Conservation (phyloP, 2,329 filamentous ascomycete species). For the Aspergillus ustus region DNA sequence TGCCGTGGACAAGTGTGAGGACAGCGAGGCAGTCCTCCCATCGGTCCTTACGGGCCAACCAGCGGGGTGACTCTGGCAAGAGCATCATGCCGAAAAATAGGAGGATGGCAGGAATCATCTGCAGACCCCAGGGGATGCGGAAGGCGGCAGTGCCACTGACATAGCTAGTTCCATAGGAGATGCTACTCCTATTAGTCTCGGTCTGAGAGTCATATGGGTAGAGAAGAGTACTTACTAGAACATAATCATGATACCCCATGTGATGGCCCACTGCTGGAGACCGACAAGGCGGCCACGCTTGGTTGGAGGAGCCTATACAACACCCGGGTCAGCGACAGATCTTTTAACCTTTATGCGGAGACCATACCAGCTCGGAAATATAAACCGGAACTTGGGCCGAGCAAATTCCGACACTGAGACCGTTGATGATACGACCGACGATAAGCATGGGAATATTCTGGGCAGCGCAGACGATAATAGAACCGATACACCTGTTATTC, state of each 20-base stretch:
- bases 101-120: constrained; percentile 65
- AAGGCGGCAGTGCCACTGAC: constrained; percentile 64
- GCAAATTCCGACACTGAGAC: constrained; percentile 74
- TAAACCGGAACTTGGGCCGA: constrained; percentile 74
- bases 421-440: constrained; percentile 71
- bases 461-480: constrained; percentile 64
- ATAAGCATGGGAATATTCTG: constrained; percentile 74
- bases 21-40: constrained; percentile 59
- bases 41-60: constrained; percentile 65
- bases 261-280: constrained; percentile 75
- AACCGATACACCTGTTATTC: constrained; percentile 54
- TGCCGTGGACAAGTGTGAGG: constrained; percentile 63
- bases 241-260: constrained; percentile 72
- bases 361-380: constrained; percentile 64
- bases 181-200: constrained; percentile 35
- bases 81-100: constrained; percentile 59
- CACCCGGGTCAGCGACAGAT: constrained; percentile 36
- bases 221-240: constrained; percentile 66
- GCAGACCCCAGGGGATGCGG: constrained; percentile 68
- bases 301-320: constrained; percentile 57
- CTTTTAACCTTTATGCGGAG: constrained; percentile 63
- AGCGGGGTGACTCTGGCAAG: constrained; percentile 64
- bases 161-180: constrained; percentile 65
- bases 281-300: constrained; percentile 68
- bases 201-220: constrained; percentile 42